Evolutionary conservation across 2,329 filamentous ascomycete species (phyloP).

Genomic region (Phyllosticta citribraziliensis): DNA sequence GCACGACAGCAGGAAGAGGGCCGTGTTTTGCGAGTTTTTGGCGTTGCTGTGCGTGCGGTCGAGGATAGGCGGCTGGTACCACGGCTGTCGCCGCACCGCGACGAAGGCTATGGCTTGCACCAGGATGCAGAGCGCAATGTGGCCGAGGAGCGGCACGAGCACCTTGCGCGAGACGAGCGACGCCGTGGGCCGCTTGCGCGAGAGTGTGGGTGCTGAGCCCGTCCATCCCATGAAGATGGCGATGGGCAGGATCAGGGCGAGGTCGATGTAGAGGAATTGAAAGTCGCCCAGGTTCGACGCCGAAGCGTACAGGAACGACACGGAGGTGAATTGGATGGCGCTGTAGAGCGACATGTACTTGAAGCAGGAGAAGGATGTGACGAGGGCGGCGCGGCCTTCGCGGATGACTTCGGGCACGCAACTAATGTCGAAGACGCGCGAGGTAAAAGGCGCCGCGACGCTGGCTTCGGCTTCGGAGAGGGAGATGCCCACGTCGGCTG

Average conservation of each 20-base stretch:
- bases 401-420: constrained; percentile 89
- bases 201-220: constrained; percentile 66
- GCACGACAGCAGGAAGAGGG: constrained; percentile 79
- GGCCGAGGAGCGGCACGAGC: constrained; percentile 75
- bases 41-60: constrained; percentile 74
- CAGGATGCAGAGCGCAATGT: constrained; percentile 71
- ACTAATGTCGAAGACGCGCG: constrained; percentile 87
- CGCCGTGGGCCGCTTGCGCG: constrained; percentile 79
- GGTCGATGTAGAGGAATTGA: constrained; percentile 94
- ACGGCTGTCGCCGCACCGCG: constrained; percentile 66
- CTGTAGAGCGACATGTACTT: constrained; percentile 99
- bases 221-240: constrained; percentile 99
- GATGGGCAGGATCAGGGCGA: constrained; percentile 85
- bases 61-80: constrained; percentile 73
- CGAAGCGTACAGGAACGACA: constrained; percentile 90
- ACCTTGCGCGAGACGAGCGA: constrained; percentile 90
- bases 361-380: constrained; percentile 99
- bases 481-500: constrained; percentile 93
- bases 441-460: constrained; percentile 96
- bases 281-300: constrained; percentile 95
- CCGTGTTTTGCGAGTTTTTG: constrained; percentile 86
- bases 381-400: constrained; percentile 85
- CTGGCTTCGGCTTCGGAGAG: constrained; percentile 95
- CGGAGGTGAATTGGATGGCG: constrained; percentile 96
- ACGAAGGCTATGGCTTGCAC: constrained; percentile 68